Base-by-base conservation (phyloP, 257 asterid genomes). In the Ligustrum vulgare region DNA sequence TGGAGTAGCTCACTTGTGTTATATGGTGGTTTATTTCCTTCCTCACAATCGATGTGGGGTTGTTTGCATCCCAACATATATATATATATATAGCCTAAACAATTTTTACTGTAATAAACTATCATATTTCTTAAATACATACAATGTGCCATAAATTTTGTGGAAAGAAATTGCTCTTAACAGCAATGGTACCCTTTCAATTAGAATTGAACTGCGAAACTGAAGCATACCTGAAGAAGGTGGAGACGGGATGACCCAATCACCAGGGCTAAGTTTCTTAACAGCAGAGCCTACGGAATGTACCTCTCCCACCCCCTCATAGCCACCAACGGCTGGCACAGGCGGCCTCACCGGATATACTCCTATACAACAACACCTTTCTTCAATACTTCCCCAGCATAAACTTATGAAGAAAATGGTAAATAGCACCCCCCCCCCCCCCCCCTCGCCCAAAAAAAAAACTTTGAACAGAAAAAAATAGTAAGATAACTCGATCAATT, bases 241-340 rank as follows among this genome's bases (percentile, higher is more conserved):
- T 23, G 99, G 99, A 73, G 90, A 95, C 22, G 98, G 96, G 70
- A 95, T 93, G 76, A 95, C 99, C 97, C 87, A 90, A 83, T 95
- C 97, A 5, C 99, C 98, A 0, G 89, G 88, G 60, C 82, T 60
- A 69, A 93, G 78, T 62, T 86, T 84, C 83, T 87, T 77, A 32
- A 95, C 98, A 32, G 91, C 89, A 79, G 96, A 79, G 49, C 98
- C 99, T 5, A 91, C 88, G 31, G 87, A 82, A 78, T 91, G 86
- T 20, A 95, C 94, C 81, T 91, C 96, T 62, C 97, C 99, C n/a
- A 95, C 96, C 43, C 99, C 99, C 81, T 93, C 99, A 73, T 95
- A 95, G 37, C 99, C 99, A 32, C 98, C 99, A 49, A 93, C 86
- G 13, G 99, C 99, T 69, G 99, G 99, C 74, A 91, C 79, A 3